Percentiles rank a stretch among this genome's conserved stretches.
These are phyloP conservation scores for Vaccinium corymbosum DNA, from an alignment of 148 eudicot genomes.

Conservation along the genomic window DNA sequence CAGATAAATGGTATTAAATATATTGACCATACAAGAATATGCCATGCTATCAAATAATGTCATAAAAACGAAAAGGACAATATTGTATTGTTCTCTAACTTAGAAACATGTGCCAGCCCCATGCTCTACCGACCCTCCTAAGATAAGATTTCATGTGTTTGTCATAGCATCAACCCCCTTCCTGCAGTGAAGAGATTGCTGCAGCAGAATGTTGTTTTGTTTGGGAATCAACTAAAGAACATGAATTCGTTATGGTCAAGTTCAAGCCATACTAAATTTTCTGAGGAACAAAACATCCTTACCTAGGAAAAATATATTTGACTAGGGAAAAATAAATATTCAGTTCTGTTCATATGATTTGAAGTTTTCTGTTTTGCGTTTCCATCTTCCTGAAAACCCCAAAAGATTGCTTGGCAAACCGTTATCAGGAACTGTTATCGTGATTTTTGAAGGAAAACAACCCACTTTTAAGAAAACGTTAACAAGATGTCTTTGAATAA, in stretches of 20 bases:
- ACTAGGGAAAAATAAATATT: neutral
- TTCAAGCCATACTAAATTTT: neutral
- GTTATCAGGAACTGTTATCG: neutral
- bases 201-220: neutral
- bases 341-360: neutral
- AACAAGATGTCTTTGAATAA: neutral
- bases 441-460: neutral
- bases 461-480: neutral
- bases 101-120: constrained; percentile 43
- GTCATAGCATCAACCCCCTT: constrained; percentile 20
- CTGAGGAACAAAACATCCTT: neutral
- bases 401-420: neutral
- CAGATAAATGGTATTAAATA: neutral
- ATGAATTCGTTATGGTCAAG: neutral
- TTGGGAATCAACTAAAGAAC: neutral
- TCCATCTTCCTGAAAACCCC: neutral
- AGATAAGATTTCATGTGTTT: constrained; percentile 33
- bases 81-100: constrained; percentile 16
- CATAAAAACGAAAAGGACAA: constrained; percentile 11
- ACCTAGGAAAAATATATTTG: neutral
- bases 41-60: neutral
- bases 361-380: neutral
- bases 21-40: neutral
- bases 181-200: constrained; percentile 15
- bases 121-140: constrained; percentile 24